Conservation (phyloP, 345 rosid species). For the Populus pruinosa region DNA sequence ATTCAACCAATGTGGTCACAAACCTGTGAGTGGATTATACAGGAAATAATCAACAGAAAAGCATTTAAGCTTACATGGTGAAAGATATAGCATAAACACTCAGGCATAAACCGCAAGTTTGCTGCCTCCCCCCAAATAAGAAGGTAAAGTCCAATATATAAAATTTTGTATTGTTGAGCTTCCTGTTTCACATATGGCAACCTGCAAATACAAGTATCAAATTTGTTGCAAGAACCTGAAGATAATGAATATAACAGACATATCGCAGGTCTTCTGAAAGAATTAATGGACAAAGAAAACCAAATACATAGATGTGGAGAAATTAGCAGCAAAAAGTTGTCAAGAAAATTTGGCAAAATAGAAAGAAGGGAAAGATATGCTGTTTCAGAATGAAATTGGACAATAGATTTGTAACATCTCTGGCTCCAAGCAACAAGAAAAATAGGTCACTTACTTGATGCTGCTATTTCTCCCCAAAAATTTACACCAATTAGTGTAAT, state of each 20-base stretch:
- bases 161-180: constrained; percentile 76
- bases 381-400: background rate
- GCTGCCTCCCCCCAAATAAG: constrained; percentile 99
- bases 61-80: constrained; percentile 68
- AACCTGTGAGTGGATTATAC: background rate
- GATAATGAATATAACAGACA: constrained; percentile 5
- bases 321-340: background rate
- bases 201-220: constrained; percentile 43
- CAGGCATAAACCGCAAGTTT: constrained; percentile 89
- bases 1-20: background rate
- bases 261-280: background rate
- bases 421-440: constrained; percentile 1
- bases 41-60: constrained; percentile 3
- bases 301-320: background rate
- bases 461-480: constrained; percentile 69
- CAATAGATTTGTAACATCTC: background rate
- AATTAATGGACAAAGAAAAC: background rate
- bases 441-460: constrained; percentile 49
- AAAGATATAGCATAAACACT: constrained; percentile 88
- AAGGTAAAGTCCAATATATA: constrained; percentile 87
- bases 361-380: background rate
- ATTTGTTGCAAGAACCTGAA: constrained; percentile 18
- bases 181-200: constrained; percentile 72
- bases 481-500: constrained; percentile 90
- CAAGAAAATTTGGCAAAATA: background rate